phyloP scores from a whole-genome alignment of 2,329 filamentous ascomycete species.

The Septoria linicola region DNA sequence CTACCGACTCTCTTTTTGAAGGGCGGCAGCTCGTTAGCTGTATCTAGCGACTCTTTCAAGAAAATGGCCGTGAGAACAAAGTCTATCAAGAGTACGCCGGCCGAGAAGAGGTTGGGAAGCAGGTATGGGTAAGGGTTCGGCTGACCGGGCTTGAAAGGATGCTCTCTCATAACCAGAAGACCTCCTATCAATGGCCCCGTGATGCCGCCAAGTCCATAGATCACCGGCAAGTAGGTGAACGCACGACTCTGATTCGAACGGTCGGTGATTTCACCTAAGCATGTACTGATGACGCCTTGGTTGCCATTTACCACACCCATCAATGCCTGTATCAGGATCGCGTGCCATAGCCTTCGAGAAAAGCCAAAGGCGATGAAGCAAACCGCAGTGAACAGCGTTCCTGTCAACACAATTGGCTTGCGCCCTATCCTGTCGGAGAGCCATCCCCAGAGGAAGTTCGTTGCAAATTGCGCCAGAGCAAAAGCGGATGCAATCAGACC shows the following conservation, averaged over 20 bases:
- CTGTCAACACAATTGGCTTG: conserved; percentile 78
- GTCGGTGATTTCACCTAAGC: conserved; percentile 91
- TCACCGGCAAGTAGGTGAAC: conserved; percentile 90
- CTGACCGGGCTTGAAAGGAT: conserved; percentile 54
- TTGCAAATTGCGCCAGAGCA: conserved; percentile 85
- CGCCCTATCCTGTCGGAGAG: conserved; percentile 75
- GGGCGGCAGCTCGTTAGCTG: conserved; percentile 60
- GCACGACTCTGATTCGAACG: conserved; percentile 89
- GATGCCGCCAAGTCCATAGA: conserved; percentile 94
- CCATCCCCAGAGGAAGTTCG: conserved; percentile 90
- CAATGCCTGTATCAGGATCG: conserved; percentile 77
- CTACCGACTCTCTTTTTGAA: conserved; percentile 58
- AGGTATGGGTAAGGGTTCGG: conserved; percentile 74
- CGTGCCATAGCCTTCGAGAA: conserved; percentile 77
- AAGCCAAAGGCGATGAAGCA: conserved; percentile 89
- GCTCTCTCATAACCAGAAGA: conserved; percentile 66
- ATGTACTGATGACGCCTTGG: conserved; percentile 88
- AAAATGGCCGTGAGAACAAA: conserved; percentile 74
- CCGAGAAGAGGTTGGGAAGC: conserved; percentile 76
- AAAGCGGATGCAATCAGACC: conserved; percentile 88
- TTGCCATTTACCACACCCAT: conserved; percentile 97
- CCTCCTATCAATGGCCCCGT: conserved; percentile 91
- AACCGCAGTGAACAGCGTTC: conserved; percentile 75
- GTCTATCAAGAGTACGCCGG: conserved; percentile 68
- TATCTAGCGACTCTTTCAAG: conserved; percentile 81